Evolutionary conservation across 164 flowering plant species (phyloP), one percentile per base, ranked within the genome.

Genomic region (Nymphaea colorata): DNA sequence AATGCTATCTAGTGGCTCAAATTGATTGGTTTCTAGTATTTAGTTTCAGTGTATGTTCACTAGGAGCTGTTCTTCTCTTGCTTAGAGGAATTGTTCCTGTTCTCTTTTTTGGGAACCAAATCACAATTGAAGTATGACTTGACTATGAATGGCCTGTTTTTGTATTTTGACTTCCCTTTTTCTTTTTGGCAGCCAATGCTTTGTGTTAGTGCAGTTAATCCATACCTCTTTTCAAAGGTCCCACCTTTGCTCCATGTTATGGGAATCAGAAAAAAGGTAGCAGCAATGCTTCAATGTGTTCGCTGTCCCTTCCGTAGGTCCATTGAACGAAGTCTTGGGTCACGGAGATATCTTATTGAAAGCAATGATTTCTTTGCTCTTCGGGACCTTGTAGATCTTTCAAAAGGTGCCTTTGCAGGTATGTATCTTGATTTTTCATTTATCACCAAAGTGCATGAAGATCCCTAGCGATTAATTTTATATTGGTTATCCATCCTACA

Each of bases 381-480:
- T 14, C 84, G 90, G 68, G 97, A 94, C 74, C 93, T 94, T 43
- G 80, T 91, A 69, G 96, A 91, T 82, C 95, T 94, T 63, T 94
- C 98, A 55, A 94, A 82, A 81, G 98, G 97, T 42, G 83, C 89
- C 59, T 94, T 94, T 85, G 84, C 98, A 77, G 97, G 98, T 93
- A 66, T 81, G 68, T 42, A 53, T 61, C 55, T 47, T 47, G 55
- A 7, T 47, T 47, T 47, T 47, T 47, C 12, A 2, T 47, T 12
- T 47, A 6, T 4, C 5, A 47, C 55, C 12, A 47, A 47, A 5
- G 55, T 47, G 5, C 12, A 47, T 6, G 36, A 25, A 25, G 36
- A 25, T 25, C 36, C 1, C 36, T 25, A 25, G 36, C 36, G 36
- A 25, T 25, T 25, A 25, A 25, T 55, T 55, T 55, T 55, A 2